Conservation (phyloP, 78 protist species). For the Bodo saltans region DNA sequence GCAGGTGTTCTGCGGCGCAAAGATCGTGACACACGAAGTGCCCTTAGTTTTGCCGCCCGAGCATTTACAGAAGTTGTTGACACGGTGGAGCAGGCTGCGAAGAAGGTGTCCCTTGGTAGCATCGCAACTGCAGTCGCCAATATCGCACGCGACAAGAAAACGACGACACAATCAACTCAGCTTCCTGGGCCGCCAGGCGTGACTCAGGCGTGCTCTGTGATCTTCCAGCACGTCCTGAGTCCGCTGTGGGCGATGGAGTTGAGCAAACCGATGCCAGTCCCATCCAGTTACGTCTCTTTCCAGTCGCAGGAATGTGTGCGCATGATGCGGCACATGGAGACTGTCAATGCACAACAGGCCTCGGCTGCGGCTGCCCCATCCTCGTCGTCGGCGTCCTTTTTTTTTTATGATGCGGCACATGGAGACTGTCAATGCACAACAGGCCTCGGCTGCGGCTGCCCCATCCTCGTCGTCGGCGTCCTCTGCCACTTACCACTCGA, state of each 20-base stretch:
- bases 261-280: too few species aligned
- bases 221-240: not conserved
- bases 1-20: too few species aligned
- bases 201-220: not conserved
- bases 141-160: not conserved
- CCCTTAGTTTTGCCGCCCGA: too few species aligned
- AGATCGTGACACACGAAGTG: too few species aligned
- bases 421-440: not conserved
- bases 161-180: not conserved
- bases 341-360: too few species aligned
- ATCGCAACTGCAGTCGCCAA: not conserved
- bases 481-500: not conserved
- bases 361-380: not conserved
- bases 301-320: too few species aligned
- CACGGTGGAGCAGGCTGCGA: not conserved
- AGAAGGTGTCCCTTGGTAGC: not conserved
- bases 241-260: not conserved
- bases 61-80: too few species aligned
- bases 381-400: not conserved
- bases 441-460: not conserved
- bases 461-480: not conserved
- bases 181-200: not conserved
- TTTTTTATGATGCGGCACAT: not conserved
- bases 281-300: too few species aligned
- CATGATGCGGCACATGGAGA: too few species aligned